Evolutionary conservation across 305 asterid species (phyloP).

Genomic region (Withania somnifera): DNA sequence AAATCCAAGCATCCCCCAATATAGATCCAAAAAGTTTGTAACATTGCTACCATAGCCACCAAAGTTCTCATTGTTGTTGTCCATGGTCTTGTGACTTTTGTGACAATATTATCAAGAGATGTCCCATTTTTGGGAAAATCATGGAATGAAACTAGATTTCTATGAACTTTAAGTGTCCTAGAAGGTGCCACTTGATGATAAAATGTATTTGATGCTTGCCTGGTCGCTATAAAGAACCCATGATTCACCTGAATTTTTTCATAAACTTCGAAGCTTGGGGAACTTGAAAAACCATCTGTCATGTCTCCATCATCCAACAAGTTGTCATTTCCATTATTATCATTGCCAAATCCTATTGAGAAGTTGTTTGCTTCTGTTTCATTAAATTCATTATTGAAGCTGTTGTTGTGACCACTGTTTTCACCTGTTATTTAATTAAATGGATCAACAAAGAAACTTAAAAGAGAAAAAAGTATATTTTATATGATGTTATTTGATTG

Average conservation of each 20-base stretch:
- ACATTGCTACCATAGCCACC: slow-evolving; percentile 12
- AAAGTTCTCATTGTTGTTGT: slow-evolving; percentile 7
- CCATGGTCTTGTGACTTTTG: slow-evolving; percentile 12
- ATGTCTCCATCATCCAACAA: slow-evolving; percentile 41
- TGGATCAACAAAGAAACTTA: neutral
- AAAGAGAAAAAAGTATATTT: neutral
- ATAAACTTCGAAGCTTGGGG: slow-evolving; percentile 41
- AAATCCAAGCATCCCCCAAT: neutral
- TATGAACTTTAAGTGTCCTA: slow-evolving; percentile 50
- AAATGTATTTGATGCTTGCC: slow-evolving; percentile 56
- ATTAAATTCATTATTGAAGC: slow-evolving; percentile 3
- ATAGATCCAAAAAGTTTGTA: slow-evolving; percentile 14
- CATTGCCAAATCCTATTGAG: slow-evolving; percentile 25
- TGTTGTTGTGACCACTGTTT: slow-evolving; percentile 24
- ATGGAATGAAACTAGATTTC: slow-evolving; percentile 34
- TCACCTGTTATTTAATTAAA: slow-evolving; percentile 33
- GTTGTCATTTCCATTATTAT: slow-evolving; percentile 18
- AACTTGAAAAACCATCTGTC: slow-evolving; percentile 28
- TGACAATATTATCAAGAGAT: slow-evolving; percentile 11
- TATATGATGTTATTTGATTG: neutral
- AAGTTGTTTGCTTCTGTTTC: slow-evolving; percentile 19
- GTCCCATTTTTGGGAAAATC: slow-evolving; percentile 4
- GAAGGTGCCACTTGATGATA: slow-evolving; percentile 82
- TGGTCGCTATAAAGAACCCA: slow-evolving; percentile 64
- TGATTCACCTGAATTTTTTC: slow-evolving; percentile 53